A percentile compares a stretch with the other conserved stretches of the same genome.
phyloP scores from a whole-genome alignment of 129 eudicot species.

The Lactuca saligna region DNA sequence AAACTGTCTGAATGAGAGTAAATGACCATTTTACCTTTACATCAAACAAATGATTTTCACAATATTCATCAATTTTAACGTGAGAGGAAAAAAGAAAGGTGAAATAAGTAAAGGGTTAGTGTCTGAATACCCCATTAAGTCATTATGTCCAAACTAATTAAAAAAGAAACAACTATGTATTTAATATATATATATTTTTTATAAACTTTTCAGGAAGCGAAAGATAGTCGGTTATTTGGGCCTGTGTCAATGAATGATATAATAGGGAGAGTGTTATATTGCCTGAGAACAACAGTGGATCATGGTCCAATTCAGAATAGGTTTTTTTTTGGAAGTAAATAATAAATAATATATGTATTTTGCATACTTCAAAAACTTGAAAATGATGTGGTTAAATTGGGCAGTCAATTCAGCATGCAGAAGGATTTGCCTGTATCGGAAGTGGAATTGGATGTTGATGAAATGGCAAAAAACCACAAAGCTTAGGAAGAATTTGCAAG shows the following conservation, averaged over 20 bases:
- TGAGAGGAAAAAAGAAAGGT: too few species aligned
- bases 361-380: neutral
- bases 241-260: conserved; percentile 79
- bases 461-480: conserved; percentile 85
- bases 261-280: conserved; percentile 84
- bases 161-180: too few species aligned
- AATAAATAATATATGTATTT: neutral
- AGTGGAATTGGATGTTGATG: conserved; percentile 92
- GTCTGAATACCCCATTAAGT: too few species aligned
- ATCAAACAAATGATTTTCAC: too few species aligned
- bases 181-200: neutral
- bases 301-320: conserved; percentile 94
- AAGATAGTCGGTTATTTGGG: conserved; percentile 94
- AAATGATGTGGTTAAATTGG: conserved; percentile 14
- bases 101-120: too few species aligned
- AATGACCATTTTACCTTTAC: too few species aligned
- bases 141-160: too few species aligned
- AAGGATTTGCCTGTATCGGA: conserved; percentile 77
- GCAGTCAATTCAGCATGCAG: conserved; percentile 62
- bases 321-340: conserved; percentile 33
- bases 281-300: conserved; percentile 84
- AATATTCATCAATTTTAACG: too few species aligned
- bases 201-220: conserved; percentile 63
- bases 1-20: too few species aligned
- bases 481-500: conserved; percentile 34